These are phyloP conservation scores for Populus nigra DNA, from an alignment of 345 rosid genomes.

Conservation along the genomic window DNA sequence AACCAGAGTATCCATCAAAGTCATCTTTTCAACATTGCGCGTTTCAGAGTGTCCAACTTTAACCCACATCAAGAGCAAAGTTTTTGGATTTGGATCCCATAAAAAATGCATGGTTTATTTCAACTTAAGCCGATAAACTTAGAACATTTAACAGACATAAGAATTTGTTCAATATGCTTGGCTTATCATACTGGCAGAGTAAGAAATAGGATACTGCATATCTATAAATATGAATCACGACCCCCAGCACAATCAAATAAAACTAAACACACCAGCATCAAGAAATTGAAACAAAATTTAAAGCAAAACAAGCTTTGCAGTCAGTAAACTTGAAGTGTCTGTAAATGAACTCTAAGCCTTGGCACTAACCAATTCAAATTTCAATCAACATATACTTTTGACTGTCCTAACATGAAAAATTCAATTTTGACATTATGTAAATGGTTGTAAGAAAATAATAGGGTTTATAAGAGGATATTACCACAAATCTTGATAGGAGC, in stretches of 20 bases:
- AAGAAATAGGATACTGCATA: background rate
- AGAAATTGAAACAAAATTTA: background rate
- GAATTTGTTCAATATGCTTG: background rate
- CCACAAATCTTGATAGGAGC: conserved; percentile 34
- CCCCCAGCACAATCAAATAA: background rate
- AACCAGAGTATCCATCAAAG: too few relatives aligned
- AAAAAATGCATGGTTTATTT: background rate
- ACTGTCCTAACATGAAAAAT: background rate
- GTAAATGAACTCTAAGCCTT: background rate
- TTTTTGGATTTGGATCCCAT: background rate
- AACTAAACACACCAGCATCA: background rate
- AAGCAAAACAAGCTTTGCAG: background rate
- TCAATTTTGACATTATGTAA: background rate
- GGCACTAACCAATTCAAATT: background rate
- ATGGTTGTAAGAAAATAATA: background rate
- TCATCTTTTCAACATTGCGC: too few relatives aligned
- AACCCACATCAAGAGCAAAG: too few relatives aligned
- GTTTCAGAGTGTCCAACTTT: too few relatives aligned
- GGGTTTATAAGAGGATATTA: background rate
- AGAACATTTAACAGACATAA: background rate
- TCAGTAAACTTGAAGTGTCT: background rate
- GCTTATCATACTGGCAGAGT: background rate
- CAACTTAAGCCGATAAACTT: background rate
- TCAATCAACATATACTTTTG: background rate
- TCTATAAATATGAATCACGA: background rate